phyloP scores from a whole-genome alignment of 2,329 filamentous ascomycete genomes.

The Lanzia echinophila region DNA sequence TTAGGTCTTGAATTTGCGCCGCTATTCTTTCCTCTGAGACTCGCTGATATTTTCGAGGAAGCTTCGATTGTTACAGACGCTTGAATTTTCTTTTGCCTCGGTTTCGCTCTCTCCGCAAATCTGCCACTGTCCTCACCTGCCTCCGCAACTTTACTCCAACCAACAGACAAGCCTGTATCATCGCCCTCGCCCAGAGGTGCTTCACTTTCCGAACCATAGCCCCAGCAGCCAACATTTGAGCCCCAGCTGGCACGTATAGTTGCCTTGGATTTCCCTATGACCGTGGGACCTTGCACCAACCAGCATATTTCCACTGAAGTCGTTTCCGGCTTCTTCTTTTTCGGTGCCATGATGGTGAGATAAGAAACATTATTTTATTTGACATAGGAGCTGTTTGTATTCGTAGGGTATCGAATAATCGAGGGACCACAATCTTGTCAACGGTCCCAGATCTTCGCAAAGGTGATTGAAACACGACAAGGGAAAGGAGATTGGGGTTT shows the following conservation, averaged over 20 bases:
- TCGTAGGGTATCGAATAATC: no score
- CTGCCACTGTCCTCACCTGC: not conserved
- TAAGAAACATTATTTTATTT: not conserved
- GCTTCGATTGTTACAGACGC: not conserved
- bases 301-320: no score
- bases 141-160: not conserved
- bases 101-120: not conserved
- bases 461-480: no score
- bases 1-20: no score
- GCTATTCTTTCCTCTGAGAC: no score
- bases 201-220: not conserved
- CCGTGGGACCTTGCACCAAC: no score
- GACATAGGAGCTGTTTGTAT: not conserved
- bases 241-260: not conserved
- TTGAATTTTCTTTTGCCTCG: not conserved
- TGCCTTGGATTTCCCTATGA: no score
- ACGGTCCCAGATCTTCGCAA: no score
- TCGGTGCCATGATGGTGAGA: not conserved
- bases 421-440: not conserved
- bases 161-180: not conserved
- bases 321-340: not conserved
- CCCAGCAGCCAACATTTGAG: not conserved
- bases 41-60: no score
- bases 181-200: not conserved
- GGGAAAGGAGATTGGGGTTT: no score